A percentile compares a stretch with the other conserved stretches of the same genome.
phyloP scores from a whole-genome alignment of 805 yeast genomes.

The Spathaspora boniae region DNA sequence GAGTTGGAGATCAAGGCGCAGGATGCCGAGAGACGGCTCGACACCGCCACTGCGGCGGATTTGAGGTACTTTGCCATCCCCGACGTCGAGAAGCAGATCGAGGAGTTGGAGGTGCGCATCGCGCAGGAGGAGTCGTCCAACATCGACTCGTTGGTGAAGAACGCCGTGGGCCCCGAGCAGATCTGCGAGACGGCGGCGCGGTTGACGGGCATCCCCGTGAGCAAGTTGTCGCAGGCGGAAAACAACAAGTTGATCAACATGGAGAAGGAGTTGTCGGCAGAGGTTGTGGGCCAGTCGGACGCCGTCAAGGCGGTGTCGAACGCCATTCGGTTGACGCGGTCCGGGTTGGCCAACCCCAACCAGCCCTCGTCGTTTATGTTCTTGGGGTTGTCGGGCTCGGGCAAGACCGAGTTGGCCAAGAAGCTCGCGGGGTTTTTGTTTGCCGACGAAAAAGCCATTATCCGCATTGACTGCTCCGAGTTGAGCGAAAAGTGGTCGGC shows the following conservation, averaged over 20 bases:
- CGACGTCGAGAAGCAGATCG: constrained; percentile 75
- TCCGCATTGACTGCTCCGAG: constrained; percentile 97
- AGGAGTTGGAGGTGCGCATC: constrained; percentile 67
- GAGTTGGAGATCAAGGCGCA: constrained; percentile 89
- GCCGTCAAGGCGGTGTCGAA: constrained; percentile 96
- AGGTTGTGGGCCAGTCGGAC: constrained; percentile 92
- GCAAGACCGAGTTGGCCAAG: constrained; percentile 97
- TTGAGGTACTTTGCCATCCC: constrained; percentile 97
- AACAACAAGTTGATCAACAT: constrained; percentile 88
- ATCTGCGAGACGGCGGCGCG: constrained; percentile 97
- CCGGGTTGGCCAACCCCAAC: constrained; percentile 93
- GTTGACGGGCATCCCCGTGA: constrained; percentile 94
- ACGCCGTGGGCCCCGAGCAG: constrained; percentile 87
- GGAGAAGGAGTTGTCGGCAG: constrained; percentile 80
- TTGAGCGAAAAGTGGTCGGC: constrained; percentile 93
- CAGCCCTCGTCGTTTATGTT: constrained; percentile 95
- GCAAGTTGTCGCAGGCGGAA: constrained; percentile 92
- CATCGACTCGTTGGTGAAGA: constrained; percentile 69
- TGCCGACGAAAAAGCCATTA: constrained; percentile 95
- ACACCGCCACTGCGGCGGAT: constrained; percentile 92
- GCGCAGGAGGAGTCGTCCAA: constrained; percentile 70
- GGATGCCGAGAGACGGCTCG: constrained; percentile 97
- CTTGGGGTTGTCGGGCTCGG: constrained; percentile 94
- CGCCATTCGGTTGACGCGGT: constrained; percentile 87
- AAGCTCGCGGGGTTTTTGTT: constrained; percentile 94